Conservation (phyloP, 306 rosid species). For the Macrotyloma uniflorum region DNA sequence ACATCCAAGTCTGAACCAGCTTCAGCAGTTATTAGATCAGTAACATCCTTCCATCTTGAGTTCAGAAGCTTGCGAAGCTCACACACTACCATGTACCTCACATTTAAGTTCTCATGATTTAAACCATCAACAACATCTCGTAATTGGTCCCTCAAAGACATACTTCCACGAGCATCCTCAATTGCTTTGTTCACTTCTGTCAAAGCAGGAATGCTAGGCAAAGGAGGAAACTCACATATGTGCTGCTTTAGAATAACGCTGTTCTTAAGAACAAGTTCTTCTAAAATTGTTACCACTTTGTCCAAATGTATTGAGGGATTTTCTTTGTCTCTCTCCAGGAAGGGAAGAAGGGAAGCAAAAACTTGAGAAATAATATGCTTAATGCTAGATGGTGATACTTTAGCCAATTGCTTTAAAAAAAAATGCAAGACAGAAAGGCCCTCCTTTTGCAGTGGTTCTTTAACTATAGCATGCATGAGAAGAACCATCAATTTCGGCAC, state of each 20-base stretch:
- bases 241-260: slow-evolving; percentile 64
- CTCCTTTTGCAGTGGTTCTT: slow-evolving; percentile 72
- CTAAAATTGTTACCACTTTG: slow-evolving; percentile 75
- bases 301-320: slow-evolving; percentile 69
- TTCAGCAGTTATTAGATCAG: slow-evolving; percentile 76
- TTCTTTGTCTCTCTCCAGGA: slow-evolving; percentile 79
- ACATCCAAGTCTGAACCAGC: slow-evolving; percentile 79
- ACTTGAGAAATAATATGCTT: slow-evolving; percentile 89
- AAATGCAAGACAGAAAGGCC: slow-evolving; percentile 84
- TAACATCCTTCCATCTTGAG: slow-evolving; percentile 75
- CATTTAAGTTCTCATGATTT: slow-evolving; percentile 94
- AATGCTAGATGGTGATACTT: slow-evolving; percentile 81
- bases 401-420: slow-evolving; percentile 75
- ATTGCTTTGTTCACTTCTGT: slow-evolving; percentile 77
- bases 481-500: slow-evolving; percentile 96
- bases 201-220: slow-evolving; percentile 81
- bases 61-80: slow-evolving; percentile 85
- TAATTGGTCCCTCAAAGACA: slow-evolving; percentile 79
- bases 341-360: slow-evolving; percentile 93
- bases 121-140: slow-evolving; percentile 80
- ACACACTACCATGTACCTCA: slow-evolving; percentile 87
- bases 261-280: slow-evolving; percentile 82
- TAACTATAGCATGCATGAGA: slow-evolving; percentile 85
- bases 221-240: slow-evolving; percentile 79
- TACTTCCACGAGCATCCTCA: slow-evolving; percentile 84